Conservation (phyloP, 306 rosid species). For the Mucuna pruriens region DNA sequence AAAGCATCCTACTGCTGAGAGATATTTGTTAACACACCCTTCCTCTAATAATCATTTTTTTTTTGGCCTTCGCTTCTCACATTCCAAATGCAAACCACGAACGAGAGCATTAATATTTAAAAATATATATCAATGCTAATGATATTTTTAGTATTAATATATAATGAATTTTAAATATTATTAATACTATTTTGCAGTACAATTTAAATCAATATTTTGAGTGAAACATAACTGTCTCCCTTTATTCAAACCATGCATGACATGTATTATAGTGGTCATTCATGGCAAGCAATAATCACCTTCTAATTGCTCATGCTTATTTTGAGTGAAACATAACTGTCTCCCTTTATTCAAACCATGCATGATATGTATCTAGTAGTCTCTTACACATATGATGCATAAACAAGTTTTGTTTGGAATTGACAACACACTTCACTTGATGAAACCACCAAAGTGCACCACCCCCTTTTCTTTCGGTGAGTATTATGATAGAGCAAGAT, state of each 20-base stretch:
- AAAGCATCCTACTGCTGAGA: neutral
- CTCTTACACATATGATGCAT: neutral
- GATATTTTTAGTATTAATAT: no score
- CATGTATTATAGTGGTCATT: neutral
- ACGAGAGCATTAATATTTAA: no score
- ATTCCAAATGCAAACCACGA: neutral
- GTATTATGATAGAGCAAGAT: neutral
- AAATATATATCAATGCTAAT: no score
- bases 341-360: slow-evolving; percentile 13
- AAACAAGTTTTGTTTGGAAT: neutral
- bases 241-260: no score
- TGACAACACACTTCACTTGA: neutral
- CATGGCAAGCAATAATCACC: neutral
- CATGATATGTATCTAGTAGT: neutral
- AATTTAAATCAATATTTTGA: no score
- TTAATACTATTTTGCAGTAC: no score
- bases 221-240: no score
- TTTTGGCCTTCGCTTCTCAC: neutral
- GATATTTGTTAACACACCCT: neutral
- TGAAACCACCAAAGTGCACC: neutral
- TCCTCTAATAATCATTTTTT: neutral
- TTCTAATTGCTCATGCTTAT: neutral
- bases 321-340: neutral
- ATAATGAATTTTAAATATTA: no score
- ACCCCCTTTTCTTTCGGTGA: neutral